These are phyloP conservation scores for Phytophthora sp. DNA, from an alignment of 352 stramenopile genomes.

Conservation along the genomic window DNA sequence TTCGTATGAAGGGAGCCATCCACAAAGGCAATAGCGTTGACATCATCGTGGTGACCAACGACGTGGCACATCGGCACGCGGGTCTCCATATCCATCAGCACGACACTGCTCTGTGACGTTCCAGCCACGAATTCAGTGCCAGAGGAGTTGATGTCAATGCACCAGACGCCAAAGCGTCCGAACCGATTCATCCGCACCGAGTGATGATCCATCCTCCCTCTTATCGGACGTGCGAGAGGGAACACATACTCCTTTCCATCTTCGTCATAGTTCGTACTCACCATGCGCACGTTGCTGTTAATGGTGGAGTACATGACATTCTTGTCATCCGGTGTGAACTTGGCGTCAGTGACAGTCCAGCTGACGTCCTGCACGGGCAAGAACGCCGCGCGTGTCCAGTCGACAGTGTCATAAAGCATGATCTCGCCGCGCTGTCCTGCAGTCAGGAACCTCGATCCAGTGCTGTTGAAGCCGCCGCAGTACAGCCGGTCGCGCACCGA, in stretches of 20 bases:
- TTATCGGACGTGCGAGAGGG: conserved; percentile 31
- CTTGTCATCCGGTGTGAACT: conserved; percentile 77
- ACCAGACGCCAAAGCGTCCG: conserved; percentile 79
- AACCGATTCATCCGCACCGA: conserved; percentile 31
- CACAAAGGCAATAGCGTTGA: conserved; percentile 88
- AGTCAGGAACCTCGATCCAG: conserved; percentile 68
- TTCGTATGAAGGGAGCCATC: conserved; percentile 83
- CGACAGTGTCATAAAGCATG: conserved; percentile 73
- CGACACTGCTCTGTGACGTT: conserved; percentile 74
- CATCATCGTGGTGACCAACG: conserved; percentile 73
- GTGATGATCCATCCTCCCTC: conserved; percentile 21
- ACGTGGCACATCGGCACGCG: conserved; percentile 71
- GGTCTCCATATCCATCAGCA: conserved; percentile 86
- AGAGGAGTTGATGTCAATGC: conserved; percentile 74
- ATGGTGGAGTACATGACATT: conserved; percentile 84
- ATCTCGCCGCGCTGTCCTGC: conserved; percentile 76
- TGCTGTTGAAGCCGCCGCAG: conserved; percentile 80
- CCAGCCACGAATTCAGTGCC: conserved; percentile 85
- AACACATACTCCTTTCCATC: conserved; percentile 63
- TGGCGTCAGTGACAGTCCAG: conserved; percentile 87
- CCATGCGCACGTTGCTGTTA: conserved; percentile 85
- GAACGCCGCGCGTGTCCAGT: conserved; percentile 56
- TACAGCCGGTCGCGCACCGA: conserved; percentile 76
- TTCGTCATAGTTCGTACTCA: conserved; percentile 62
- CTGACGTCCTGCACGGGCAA: conserved; percentile 75